These are phyloP conservation scores for Leccinum fallax DNA, from an alignment of 1,284 basidiomycete genomes.

Conservation along the genomic window DNA sequence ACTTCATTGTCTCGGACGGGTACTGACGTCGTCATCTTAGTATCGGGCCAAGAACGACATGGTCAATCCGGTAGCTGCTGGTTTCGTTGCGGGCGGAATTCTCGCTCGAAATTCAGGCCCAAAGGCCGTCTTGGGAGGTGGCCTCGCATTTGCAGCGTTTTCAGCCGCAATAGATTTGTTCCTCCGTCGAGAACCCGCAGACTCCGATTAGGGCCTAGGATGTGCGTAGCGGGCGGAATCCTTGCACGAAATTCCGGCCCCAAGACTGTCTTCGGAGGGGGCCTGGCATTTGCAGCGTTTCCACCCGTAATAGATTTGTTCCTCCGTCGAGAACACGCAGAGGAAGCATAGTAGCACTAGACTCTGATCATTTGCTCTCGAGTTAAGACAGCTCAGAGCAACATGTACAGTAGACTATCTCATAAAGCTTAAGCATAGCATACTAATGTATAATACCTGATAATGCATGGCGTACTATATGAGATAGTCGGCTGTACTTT, in stretches of 20 bases:
- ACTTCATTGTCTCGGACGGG: not conserved
- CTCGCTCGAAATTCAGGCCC: conserved; percentile 86
- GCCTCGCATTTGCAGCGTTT: conserved; percentile 88
- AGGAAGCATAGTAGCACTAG: conserved; percentile 37
- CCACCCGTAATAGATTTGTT: conserved; percentile 88
- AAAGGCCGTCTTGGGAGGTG: conserved; percentile 80
- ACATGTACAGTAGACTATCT: too few relatives aligned
- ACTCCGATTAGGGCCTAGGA: conserved; percentile 34
- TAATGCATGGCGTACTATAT: too few relatives aligned
- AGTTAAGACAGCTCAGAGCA: too few relatives aligned
- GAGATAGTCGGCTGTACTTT: conserved; percentile 52
- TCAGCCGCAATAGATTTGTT: conserved; percentile 88
- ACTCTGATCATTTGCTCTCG: conserved; percentile 52
- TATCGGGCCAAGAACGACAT: conserved; percentile 97
- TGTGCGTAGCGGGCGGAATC: not conserved
- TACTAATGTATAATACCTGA: too few relatives aligned
- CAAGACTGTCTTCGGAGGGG: conserved; percentile 80
- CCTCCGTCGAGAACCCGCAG: conserved; percentile 79
- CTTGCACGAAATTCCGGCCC: conserved; percentile 28
- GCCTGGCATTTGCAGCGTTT: conserved; percentile 88
- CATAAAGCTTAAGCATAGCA: too few relatives aligned
- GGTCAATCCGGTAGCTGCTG: conserved; percentile 75
- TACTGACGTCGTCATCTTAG: conserved; percentile 44
- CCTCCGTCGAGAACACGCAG: conserved; percentile 72
- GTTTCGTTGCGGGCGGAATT: conserved; percentile 77